A percentile compares a stretch with the other conserved stretches of the same genome.
Evolutionary conservation across 2,329 filamentous ascomycete species (phyloP).

Genomic region (Sarocladium kiliense): DNA sequence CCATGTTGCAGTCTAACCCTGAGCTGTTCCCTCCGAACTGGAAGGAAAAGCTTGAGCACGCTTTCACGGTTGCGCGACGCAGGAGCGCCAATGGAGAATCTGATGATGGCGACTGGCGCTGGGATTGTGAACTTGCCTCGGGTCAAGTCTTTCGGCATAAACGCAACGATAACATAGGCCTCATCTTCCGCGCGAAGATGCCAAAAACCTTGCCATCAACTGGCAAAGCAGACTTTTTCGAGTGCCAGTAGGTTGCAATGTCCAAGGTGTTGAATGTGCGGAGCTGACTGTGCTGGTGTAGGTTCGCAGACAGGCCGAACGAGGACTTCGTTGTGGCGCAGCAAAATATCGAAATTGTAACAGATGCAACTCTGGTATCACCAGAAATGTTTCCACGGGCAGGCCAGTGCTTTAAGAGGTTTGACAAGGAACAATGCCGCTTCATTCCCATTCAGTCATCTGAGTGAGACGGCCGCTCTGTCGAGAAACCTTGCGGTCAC

Average conservation of each 20-base stretch:
- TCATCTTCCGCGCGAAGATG: slow-evolving; percentile 43
- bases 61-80: background rate
- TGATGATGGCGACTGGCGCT: background rate
- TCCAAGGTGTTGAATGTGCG: background rate
- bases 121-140: background rate
- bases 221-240: slow-evolving; percentile 46
- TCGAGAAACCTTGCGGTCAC: background rate
- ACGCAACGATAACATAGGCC: slow-evolving; percentile 71
- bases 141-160: slow-evolving; percentile 83
- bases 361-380: slow-evolving; percentile 20
- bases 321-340: slow-evolving; percentile 44
- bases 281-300: background rate
- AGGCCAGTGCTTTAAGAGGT: slow-evolving; percentile 84
- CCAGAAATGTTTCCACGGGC: slow-evolving; percentile 54
- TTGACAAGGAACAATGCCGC: slow-evolving; percentile 57
- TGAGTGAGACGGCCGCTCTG: background rate
- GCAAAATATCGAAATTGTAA: slow-evolving; percentile 69
- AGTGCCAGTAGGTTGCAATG: slow-evolving; percentile 66
- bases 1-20: background rate
- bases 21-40: background rate
- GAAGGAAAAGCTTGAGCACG: background rate
- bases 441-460: slow-evolving; percentile 80
- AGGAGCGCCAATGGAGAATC: background rate
- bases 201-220: background rate
- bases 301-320: background rate